Evolutionary conservation across 768 basidiomycete genomes (phyloP), one percentile per base, ranked within the genome.

Genomic region (Auriculariales sp.): DNA sequence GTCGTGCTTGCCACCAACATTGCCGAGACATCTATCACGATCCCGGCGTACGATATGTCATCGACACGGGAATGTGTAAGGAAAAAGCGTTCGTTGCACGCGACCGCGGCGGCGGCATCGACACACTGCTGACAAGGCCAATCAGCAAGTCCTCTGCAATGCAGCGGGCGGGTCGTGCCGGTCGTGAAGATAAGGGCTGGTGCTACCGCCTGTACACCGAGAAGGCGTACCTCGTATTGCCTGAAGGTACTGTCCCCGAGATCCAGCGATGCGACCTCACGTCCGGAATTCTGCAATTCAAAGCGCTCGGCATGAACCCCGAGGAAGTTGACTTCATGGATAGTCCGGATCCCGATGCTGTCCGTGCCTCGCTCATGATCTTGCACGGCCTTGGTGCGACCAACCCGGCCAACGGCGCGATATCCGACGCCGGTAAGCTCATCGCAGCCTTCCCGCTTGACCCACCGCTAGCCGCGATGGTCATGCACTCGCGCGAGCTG

Each of bases 1-100:
- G 86, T 92, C 65, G 90, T 99, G 54, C 71, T 99, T 32, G 84
- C 95, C 2, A 99, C 95, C 15, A 99, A 98, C 64, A 93, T 99
- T 52, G 95, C 95, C 10, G 95, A 99, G 65, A 98, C 95, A 0
- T 89, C 86, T 11, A 90, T 99, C 61, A 98, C 95, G 12, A 95
- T 99, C 59, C 93, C 3, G 92, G 92, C 0, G 81, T 99, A 50
- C 83, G 78, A 58, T 98, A 88, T 63, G 93, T 99, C 5, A 87
- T 99, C 32, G 95, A 99, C 65, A 85, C 90, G 0, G 95, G 95
- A 2, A 84, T 92, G 62, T 88, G 84, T 60, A 99, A 98, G 64
- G 93, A 97, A 67, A 95, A 94, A 65, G 74, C 83, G 52, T 92
- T 83, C 61, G 63, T 94, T 19, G 77, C 81, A 10, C 71, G 73